Evolutionary conservation across 257 asterid genomes (phyloP), one percentile per base, ranked within the genome.

Genomic region (Nyctanthes arbortristis): DNA sequence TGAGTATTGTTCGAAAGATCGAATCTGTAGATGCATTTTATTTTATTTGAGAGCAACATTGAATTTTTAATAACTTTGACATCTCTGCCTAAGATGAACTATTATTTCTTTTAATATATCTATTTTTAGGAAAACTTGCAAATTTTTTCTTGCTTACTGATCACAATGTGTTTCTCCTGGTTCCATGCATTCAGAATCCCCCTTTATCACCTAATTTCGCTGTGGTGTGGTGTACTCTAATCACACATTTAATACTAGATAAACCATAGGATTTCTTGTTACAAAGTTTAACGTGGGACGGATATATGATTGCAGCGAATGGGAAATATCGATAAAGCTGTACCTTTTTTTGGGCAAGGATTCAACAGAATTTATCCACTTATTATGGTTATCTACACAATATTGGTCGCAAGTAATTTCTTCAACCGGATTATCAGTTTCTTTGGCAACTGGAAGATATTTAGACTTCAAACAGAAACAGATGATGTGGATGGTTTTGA

Each of bases 331-430:
- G 97, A 91, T 79, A 79, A 85, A 34, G 99, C 97, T 10, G 97
- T 88, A 54, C 95, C 97, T 35, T 91, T 94, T 81, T 94, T 94
- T 59, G 99, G 99, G 73, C 79, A 79, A 40, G 95, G 97, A 63
- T 94, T 94, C 71, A 94, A 94, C 89, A 83, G 83, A 78, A 92
- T 94, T 8, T 94, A 94, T 76, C 99, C 99, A 30, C 97, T 94
- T 79, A 89, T 91, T 74, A 94, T 94, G 99, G 99, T 94, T 80
- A 62, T 94, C 68, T 91, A 86, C 77, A 94, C 99, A 6, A 71
- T 94, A 73, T 77, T 94, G 71, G 99, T 94, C 47, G 97, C 97
- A 11, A 84, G 97, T 92, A 94, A 89, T 79, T 94, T 94, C 87
- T 94, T 91, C 58, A 87, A 94, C 63, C 84, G 88, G 82, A 79